Evolutionary conservation across 2,329 filamentous ascomycete genomes (phyloP).

Genomic region (Aquanectria penicillioides): DNA sequence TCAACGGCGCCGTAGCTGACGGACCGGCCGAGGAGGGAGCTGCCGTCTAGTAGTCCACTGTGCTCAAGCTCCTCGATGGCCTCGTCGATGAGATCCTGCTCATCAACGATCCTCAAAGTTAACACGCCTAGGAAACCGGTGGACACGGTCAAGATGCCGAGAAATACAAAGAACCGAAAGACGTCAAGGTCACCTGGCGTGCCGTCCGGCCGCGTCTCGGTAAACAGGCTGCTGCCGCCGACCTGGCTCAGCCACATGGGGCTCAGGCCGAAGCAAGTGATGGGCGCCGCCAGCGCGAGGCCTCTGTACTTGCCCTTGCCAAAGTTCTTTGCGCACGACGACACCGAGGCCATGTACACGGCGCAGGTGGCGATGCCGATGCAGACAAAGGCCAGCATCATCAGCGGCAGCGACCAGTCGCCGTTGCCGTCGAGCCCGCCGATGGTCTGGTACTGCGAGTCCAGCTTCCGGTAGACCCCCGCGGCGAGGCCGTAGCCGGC

Average conservation of each 20-base stretch:
- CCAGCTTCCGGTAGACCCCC: slow-evolving; percentile 70
- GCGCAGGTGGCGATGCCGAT: slow-evolving; percentile 86
- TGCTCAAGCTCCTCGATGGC: slow-evolving; percentile 91
- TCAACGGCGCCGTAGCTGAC: slow-evolving; percentile 71
- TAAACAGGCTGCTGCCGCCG: slow-evolving; percentile 81
- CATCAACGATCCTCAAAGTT: slow-evolving; percentile 80
- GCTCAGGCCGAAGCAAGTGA: slow-evolving; percentile 91
- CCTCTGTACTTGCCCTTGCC: slow-evolving; percentile 88
- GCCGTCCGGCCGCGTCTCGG: slow-evolving; percentile 73
- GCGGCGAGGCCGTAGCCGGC: slow-evolving; percentile 86
- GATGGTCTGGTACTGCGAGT: slow-evolving; percentile 57
- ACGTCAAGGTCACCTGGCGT: slow-evolving; percentile 74
- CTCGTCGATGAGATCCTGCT: slow-evolving; percentile 88
- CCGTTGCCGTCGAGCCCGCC: slow-evolving; percentile 54
- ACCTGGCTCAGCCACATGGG: slow-evolving; percentile 97
- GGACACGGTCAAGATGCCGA: slow-evolving; percentile 74
- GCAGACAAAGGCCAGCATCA: slow-evolving; percentile 85
- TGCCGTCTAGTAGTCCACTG: slow-evolving; percentile 82
- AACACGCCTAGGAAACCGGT: slow-evolving; percentile 81
- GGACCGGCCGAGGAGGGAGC: slow-evolving; percentile 72
- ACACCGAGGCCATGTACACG: slow-evolving; percentile 92
- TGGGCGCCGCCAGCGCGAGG: slow-evolving; percentile 87
- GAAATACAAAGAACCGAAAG: slow-evolving; percentile 87
- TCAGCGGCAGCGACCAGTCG: slow-evolving; percentile 78
- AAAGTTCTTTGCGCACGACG: slow-evolving; percentile 98